A percentile compares a stretch with the other conserved stretches of the same genome.
phyloP scores from a whole-genome alignment of 108 stramenopile genomes.

The Skeletonema grethae region DNA sequence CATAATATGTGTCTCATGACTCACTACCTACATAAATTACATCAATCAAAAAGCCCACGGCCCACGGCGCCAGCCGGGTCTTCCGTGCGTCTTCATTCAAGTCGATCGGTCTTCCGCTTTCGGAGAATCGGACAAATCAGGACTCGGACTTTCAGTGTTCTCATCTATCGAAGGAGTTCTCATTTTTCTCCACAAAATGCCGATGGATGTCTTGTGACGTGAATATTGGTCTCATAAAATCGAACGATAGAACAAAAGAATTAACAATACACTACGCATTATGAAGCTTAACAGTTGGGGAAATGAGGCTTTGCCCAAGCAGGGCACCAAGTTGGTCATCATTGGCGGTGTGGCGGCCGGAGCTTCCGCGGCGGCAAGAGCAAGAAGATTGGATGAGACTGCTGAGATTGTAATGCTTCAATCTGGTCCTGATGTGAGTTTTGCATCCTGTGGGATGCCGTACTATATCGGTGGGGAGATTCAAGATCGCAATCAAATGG shows the following conservation, averaged over 20 bases:
- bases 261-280: background rate
- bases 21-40: no score
- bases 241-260: background rate
- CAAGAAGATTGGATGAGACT: constrained; percentile 63
- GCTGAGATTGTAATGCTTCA: constrained; percentile 62
- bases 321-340: constrained; percentile 64
- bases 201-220: no score
- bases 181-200: background rate
- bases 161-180: background rate
- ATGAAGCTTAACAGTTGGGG: background rate
- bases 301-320: constrained; percentile 12
- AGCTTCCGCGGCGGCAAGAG: constrained; percentile 68
- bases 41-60: no score
- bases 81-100: no score
- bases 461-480: constrained; percentile 77
- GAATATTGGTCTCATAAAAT: background rate
- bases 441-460: constrained; percentile 76
- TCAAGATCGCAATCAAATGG: constrained; percentile 61
- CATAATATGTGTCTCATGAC: no score
- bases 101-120: background rate
- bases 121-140: background rate
- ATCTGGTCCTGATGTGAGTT: constrained; percentile 65
- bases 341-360: constrained; percentile 76
- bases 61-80: no score
- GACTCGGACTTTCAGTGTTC: no score